Evolutionary conservation across 1,284 basidiomycete species (phyloP), one percentile per base, ranked within the genome.

Genomic region (Microbotryum silenes-acaulis): DNA sequence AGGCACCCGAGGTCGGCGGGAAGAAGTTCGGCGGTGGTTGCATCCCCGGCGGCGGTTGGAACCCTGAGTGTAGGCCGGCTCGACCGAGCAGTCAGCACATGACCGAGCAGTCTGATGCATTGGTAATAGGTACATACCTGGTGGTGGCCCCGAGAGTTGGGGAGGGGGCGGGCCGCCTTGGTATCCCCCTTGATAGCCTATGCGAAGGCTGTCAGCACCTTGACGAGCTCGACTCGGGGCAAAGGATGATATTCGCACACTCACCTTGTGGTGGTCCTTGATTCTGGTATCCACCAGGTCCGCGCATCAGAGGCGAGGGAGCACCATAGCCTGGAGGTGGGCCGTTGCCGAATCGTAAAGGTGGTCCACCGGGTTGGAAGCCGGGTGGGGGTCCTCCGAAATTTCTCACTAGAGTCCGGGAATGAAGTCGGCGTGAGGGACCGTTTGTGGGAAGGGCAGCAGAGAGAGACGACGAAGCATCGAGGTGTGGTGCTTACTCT

Each of bases 401-500:
- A 18, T 50, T 57, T 7, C 54, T 23, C n/a, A 31, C 54, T 44
- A 50, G 51, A 33, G 33, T 12, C 12, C 49, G 37, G 14, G 6
- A 21, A 25, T 37, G 12, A 8, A 21, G 16, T n/a, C 23, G 29
- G 4, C 29, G 44, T 45, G 29, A n/a, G 47, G 18, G 45, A 45
- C 25, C 10, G 55, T 3, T 14, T 10, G 29, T 2, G 37, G 31
- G 21, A 49, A 49, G 25, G 25, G 25, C 37, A 29, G 56, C 46
- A 49, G 16, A 37, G 37, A 42, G 44, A 25, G 8, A 49, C 20
- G 23, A 52, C 56, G 48, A 18, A 59, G 60, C 53, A 1, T 54
- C 53, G 20, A 56, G 55, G 70, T 88, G 88, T 45, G 90, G 89
- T 8, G 88, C 88, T 74, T 57, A 65, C 67, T 16, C 69, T 65